Percentiles rank a stretch among this genome's conserved stretches.
These are phyloP conservation scores for Naganishia onofrii DNA, from an alignment of 768 basidiomycete species.

Conservation along the genomic window DNA sequence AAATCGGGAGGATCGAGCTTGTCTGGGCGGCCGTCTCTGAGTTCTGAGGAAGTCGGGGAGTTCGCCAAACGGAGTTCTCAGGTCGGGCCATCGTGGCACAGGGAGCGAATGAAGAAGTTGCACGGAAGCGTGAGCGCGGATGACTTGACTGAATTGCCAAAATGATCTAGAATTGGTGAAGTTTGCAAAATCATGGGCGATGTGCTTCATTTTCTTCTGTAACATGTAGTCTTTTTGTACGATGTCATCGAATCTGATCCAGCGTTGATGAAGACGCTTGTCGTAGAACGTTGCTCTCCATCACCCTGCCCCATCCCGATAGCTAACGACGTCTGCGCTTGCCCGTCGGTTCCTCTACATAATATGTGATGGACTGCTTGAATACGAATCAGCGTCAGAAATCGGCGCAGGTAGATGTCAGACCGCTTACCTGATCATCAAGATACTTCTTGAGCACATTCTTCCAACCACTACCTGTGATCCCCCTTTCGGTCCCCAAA, in stretches of 20 bases:
- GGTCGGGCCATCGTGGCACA: not conserved
- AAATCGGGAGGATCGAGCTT: constrained; percentile 3
- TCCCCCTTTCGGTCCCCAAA: constrained; percentile 21
- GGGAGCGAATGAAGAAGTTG: constrained; percentile 2
- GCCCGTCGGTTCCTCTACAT: constrained; percentile 17
- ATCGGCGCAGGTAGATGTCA: not conserved
- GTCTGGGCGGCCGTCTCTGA: not conserved
- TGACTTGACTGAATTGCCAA: not conserved
- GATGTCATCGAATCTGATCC: not conserved
- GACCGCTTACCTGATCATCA: constrained; percentile 31
- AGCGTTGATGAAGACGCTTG: not conserved
- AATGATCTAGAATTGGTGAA: not conserved
- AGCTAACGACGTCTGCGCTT: constrained; percentile 11
- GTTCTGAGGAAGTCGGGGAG: not conserved
- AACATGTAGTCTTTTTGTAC: not conserved
- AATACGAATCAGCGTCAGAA: not conserved
- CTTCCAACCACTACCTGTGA: constrained; percentile 27
- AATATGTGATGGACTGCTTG: constrained; percentile 12
- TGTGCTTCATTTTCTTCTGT: not conserved
- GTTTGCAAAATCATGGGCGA: not conserved
- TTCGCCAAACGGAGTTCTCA: not conserved
- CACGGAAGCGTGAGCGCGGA: not conserved
- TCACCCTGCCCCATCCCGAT: not conserved
- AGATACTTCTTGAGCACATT: constrained; percentile 30
- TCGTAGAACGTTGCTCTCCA: not conserved